A percentile compares a stretch with the other conserved stretches of the same genome.
Conservation (phyloP, 139 green algal genomes). For the Desmodesmus armatus region DNA sequence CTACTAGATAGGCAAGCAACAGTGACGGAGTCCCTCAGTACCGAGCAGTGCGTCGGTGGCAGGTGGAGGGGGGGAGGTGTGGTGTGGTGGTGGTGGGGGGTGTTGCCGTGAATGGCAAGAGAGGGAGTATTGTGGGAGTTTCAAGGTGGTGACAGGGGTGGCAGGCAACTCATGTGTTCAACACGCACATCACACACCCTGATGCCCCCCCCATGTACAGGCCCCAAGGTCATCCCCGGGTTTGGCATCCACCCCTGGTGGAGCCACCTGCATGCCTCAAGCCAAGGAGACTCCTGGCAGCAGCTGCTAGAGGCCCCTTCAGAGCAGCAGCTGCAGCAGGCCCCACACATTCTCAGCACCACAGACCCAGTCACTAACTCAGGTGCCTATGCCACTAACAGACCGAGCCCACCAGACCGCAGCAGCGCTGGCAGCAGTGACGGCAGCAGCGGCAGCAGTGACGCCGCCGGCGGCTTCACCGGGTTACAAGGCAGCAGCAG, state of each 20-base stretch:
- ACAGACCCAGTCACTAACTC: constrained; percentile 38
- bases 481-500: neutral
- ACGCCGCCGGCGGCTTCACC: too few relatives aligned
- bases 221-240: constrained; percentile 27
- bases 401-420: constrained; percentile 1
- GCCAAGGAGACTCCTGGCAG: constrained; percentile 22
- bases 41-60: neutral
- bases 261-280: constrained; percentile 41
- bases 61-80: neutral
- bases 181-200: neutral
- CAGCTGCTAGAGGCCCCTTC: constrained; percentile 32
- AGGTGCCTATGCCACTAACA: constrained; percentile 31
- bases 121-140: too few relatives aligned
- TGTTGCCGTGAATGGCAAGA: neutral
- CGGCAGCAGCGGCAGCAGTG: constrained; percentile 35
- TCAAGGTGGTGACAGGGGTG: too few relatives aligned
- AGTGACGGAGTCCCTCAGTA: neutral
- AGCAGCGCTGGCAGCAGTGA: neutral
- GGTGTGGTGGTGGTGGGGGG: neutral
- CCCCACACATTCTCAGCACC: neutral
- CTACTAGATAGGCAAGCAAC: neutral
- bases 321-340: constrained; percentile 14
- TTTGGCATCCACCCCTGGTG: constrained; percentile 62
- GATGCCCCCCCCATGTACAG: neutral
- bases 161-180: neutral